These are phyloP conservation scores for Chaetothyriales sp. DNA, from an alignment of 2,329 filamentous ascomycete species.

Conservation along the genomic window DNA sequence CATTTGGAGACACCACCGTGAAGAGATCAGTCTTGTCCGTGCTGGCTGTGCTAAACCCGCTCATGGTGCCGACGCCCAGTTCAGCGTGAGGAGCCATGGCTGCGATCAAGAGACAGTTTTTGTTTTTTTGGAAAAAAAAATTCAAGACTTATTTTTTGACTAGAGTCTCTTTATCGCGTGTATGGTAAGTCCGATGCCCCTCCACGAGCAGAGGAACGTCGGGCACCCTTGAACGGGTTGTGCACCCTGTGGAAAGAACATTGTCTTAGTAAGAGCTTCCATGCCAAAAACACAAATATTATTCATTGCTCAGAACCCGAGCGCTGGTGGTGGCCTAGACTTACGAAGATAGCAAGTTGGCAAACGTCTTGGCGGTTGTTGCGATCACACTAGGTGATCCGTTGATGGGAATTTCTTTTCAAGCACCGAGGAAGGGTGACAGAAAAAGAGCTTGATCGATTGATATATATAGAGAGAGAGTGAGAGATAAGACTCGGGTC, in stretches of 20 bases:
- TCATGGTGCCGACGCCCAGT: conserved; percentile 41
- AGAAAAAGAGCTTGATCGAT: too few species aligned
- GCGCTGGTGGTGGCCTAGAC: conserved; percentile 26
- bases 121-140: too few species aligned
- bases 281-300: background rate
- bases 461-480: too few species aligned
- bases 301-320: background rate
- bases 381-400: conserved; percentile 18
- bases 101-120: conserved; percentile 26
- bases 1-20: conserved; percentile 81
- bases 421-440: background rate
- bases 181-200: conserved; percentile 53
- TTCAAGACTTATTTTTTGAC: conserved; percentile 7
- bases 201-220: conserved; percentile 79
- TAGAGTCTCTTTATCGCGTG: conserved; percentile 29
- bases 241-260: conserved; percentile 50
- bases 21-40: conserved; percentile 50
- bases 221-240: conserved; percentile 92
- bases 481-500: too few species aligned
- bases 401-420: conserved; percentile 1
- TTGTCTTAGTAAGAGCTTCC: background rate
- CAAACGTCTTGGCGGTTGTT: conserved; percentile 82
- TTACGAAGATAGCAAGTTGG: conserved; percentile 94
- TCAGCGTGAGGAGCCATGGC: conserved; percentile 91
- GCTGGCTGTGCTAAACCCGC: conserved; percentile 35